Evolutionary conservation across 2,329 filamentous ascomycete species (phyloP).

Genomic region (Raffaelea ambrosiae): DNA sequence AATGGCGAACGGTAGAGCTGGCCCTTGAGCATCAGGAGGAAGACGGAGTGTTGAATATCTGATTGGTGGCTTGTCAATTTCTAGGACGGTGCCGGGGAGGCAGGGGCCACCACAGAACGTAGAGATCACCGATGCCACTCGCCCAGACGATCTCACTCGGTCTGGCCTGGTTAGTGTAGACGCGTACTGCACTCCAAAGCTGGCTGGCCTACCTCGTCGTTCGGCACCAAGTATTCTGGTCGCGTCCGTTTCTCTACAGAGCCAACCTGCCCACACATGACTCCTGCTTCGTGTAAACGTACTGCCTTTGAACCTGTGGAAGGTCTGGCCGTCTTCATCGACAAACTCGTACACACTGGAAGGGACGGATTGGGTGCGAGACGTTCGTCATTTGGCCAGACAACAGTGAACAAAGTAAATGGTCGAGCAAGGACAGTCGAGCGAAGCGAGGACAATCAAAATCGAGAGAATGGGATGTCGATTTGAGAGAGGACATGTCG

Average conservation of each 20-base stretch:
- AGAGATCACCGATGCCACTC: too few relatives aligned
- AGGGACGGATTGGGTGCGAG: conserved; percentile 1
- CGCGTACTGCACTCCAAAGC: too few relatives aligned
- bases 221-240: conserved; percentile 12
- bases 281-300: neutral
- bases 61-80: too few relatives aligned
- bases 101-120: conserved; percentile 5
- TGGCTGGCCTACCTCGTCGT: conserved; percentile 13
- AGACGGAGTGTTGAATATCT: conserved; percentile 12
- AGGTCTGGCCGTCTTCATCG: conserved; percentile 13
- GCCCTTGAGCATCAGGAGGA: conserved; percentile 11
- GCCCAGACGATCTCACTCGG: too few relatives aligned
- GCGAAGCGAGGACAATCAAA: neutral
- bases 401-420: too few relatives aligned
- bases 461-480: conserved; percentile 6
- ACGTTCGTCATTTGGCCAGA: too few relatives aligned
- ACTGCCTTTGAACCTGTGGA: conserved; percentile 11
- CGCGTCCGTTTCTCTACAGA: neutral
- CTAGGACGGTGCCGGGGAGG: neutral
- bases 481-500: too few relatives aligned
- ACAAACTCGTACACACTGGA: conserved; percentile 14
- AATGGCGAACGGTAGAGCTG: conserved; percentile 14
- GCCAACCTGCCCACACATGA: neutral
- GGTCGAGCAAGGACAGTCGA: too few relatives aligned
- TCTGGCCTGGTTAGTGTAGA: too few relatives aligned